Evolutionary conservation across 1,139 yeast genomes (phyloP).

Genomic region (Yamadazyma conglobata): DNA sequence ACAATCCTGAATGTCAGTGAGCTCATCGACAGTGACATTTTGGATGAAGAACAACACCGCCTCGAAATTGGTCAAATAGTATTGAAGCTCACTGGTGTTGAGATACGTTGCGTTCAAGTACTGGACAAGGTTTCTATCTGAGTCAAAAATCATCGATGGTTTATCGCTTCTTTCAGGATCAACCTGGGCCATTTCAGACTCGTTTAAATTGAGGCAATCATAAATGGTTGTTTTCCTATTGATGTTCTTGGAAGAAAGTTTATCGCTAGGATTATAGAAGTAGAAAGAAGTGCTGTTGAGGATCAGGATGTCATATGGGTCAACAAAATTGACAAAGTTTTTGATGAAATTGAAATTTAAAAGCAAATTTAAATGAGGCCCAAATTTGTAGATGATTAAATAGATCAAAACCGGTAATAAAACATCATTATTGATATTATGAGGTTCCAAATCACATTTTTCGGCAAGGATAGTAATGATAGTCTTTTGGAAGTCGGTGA

Average conservation of each 20-base stretch:
- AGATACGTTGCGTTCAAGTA: slow-evolving; percentile 27
- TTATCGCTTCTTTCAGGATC: slow-evolving; percentile 5
- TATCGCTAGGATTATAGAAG: slow-evolving; percentile 18
- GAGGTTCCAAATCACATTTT: slow-evolving; percentile 16
- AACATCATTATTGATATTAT: slow-evolving; percentile 36
- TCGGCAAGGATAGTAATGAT: slow-evolving; percentile 24
- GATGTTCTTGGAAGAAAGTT: slow-evolving; percentile 4
- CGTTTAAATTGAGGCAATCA: slow-evolving; percentile 32
- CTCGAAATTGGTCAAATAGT: slow-evolving; percentile 43
- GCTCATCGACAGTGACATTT: slow-evolving; percentile 34
- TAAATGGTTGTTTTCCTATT: slow-evolving; percentile 19
- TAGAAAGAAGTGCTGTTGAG: slow-evolving; percentile 15
- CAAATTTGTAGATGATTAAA: slow-evolving; percentile 27
- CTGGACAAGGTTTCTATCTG: slow-evolving; percentile 30
- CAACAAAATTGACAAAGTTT: slow-evolving; percentile 33
- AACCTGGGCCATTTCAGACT: slow-evolving; percentile 8
- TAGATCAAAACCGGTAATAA: slow-evolving; percentile 40
- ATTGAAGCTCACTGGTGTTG: slow-evolving; percentile 39
- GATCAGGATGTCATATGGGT: slow-evolving; percentile 26
- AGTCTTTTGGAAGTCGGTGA: slow-evolving; percentile 32
- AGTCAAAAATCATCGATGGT: slow-evolving; percentile 22
- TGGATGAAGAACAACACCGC: slow-evolving; percentile 40
- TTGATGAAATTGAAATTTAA: slow-evolving; percentile 38
- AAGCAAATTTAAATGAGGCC: slow-evolving; percentile 24
- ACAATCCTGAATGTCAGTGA: slow-evolving; percentile 13